Conservation (phyloP, 164 flowering plant species). For the Kalanchoe fedtschenkoi region DNA sequence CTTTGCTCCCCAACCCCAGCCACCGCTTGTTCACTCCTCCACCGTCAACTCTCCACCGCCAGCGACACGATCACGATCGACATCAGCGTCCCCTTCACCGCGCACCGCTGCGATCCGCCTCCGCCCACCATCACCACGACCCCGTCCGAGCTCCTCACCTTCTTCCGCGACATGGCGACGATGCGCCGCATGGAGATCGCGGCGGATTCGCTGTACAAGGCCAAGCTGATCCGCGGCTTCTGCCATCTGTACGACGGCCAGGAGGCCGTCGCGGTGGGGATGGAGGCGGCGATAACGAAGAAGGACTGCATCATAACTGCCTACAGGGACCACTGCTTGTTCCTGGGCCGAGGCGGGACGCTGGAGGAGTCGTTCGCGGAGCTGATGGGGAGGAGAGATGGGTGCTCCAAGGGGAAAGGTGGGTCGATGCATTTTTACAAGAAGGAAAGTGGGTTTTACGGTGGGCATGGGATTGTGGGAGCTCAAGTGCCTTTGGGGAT, state of each 20-base stretch:
- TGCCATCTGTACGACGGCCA: conserved; percentile 97
- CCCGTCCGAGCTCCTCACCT: conserved; percentile 48
- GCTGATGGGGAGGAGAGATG: conserved; percentile 78
- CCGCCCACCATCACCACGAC: conserved; percentile 65
- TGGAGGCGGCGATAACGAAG: conserved; percentile 88
- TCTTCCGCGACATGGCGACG: conserved; percentile 69
- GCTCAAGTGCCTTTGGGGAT: conserved; percentile 89
- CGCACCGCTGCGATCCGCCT: conserved; percentile 73
- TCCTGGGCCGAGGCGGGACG: conserved; percentile 78
- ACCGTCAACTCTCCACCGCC: conserved; percentile 20
- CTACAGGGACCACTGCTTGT: conserved; percentile 84
- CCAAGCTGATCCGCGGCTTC: conserved; percentile 90
- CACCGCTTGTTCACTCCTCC: conserved; percentile 17
- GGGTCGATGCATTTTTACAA: conserved; percentile 97
- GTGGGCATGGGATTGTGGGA: conserved; percentile 97
- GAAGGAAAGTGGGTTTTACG: conserved; percentile 73
- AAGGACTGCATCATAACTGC: conserved; percentile 85
- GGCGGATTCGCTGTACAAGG: conserved; percentile 89
- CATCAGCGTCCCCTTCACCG: conserved; percentile 68
- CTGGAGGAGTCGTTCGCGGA: conserved; percentile 59
- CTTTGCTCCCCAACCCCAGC: conserved; percentile 7
- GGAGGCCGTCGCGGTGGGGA: conserved; percentile 86
- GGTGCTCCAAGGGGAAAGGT: conserved; percentile 86
- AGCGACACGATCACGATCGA: conserved; percentile 44
- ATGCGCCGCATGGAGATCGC: conserved; percentile 98